A percentile compares a stretch with the other conserved stretches of the same genome.
Evolutionary conservation across 345 rosid genomes (phyloP).

Genomic region (Physaria fendleri): DNA sequence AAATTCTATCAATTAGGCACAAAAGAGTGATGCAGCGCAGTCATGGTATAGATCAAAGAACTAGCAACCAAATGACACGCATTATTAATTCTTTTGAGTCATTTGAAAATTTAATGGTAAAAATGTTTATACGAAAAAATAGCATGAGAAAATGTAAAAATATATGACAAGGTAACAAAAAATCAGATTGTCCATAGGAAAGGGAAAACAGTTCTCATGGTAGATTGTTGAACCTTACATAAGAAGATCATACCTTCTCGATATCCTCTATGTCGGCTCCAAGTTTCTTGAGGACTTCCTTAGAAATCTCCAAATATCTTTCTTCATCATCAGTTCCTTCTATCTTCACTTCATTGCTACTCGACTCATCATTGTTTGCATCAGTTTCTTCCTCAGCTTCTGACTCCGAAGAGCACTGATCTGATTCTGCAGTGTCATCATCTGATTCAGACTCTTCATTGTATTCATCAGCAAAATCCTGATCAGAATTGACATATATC

Average conservation of each 20-base stretch:
- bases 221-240: neutral
- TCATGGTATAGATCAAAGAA: neutral
- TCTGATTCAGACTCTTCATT: constrained; percentile 64
- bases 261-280: constrained; percentile 69
- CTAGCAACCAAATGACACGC: neutral
- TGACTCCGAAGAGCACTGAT: constrained; percentile 64
- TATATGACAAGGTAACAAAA: neutral
- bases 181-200: neutral
- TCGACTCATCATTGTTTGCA: constrained; percentile 60
- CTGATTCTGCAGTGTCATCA: constrained; percentile 52
- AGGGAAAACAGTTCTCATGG: neutral
- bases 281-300: constrained; percentile 77
- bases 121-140: neutral
- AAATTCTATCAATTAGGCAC: neutral
- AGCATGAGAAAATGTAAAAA: neutral
- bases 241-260: constrained; percentile 51
- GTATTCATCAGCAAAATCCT: constrained; percentile 75
- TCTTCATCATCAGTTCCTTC: constrained; percentile 66
- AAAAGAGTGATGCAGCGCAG: neutral
- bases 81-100: neutral
- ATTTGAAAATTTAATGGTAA: neutral
- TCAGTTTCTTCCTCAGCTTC: constrained; percentile 81
- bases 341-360: constrained; percentile 45
- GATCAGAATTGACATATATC: constrained; percentile 26
- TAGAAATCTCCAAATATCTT: constrained; percentile 64